Evolutionary conservation across 208 protist species (phyloP), one percentile per base, ranked within the genome.

Genomic region (Naegleria fowleri): DNA sequence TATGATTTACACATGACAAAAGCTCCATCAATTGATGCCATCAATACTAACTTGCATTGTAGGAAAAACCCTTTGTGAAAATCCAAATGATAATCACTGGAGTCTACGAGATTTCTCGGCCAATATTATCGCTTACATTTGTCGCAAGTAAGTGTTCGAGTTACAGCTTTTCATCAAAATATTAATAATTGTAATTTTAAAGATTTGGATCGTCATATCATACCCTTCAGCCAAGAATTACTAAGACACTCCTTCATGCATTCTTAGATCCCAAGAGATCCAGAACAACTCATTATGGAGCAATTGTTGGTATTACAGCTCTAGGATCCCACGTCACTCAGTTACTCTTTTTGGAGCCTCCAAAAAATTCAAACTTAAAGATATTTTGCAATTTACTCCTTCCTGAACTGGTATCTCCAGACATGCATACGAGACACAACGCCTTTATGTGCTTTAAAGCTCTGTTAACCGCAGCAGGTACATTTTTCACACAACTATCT

Each of bases 71-170:
- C 29, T 90, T 7, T 90, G 86, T 43, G 36, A 90, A n/a, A 41
- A 90, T 22, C 86, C 86, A 40, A 76, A 36, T 29, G 51, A 90
- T n/a, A n/a, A 90, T 41, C 86, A 90, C 43, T 90, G 86, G 86
- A 25, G 15, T 76, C 29, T 90, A 13, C 16, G 86, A 76, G 86
- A 90, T 41, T 76, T 76, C 43, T 90, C 51, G 40, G 43, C 86
- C 22, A 7, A 76, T n/a, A 90, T 76, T 39, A 43, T 90, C 15
- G 51, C 51, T 5, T 39, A 76, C 29, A 90, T 90, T 76, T 90
- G 86, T 76, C 6, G 58, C 6, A 90, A 90, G 36, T 87, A 87
- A 51, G 19, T 51, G 19, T 40, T 16, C 0, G 4, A 48, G n/a
- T n/a, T n/a, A n/a, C n/a, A 79, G 5, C 33, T 36, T 33, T 36